phyloP scores from a whole-genome alignment of 805 yeast species.

The Tetrapisispora arboricola region DNA sequence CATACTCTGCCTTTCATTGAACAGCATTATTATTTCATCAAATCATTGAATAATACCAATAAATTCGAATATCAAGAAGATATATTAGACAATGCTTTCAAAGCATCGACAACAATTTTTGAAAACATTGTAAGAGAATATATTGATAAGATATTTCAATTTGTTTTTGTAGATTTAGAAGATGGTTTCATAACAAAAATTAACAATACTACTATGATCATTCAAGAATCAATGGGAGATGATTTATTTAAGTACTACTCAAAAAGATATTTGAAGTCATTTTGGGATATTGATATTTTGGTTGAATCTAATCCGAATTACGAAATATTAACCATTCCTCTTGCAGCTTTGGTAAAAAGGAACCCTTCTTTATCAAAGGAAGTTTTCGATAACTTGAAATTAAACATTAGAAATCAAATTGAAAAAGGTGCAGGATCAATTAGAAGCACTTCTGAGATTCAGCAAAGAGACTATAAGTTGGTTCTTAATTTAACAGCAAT shows the following conservation, averaged over 20 bases:
- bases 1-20: conserved; percentile 45
- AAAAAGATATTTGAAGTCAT: conserved; percentile 27
- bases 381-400: conserved; percentile 20
- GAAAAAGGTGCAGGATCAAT: conserved; percentile 68
- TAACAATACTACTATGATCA: conserved; percentile 36
- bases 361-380: conserved; percentile 25
- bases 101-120: conserved; percentile 64
- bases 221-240: conserved; percentile 51
- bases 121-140: conserved; percentile 46
- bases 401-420: conserved; percentile 53
- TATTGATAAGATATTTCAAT: conserved; percentile 45
- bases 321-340: conserved; percentile 57
- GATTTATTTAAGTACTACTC: conserved; percentile 41
- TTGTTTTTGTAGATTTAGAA: conserved; percentile 43
- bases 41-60: conserved; percentile 16
- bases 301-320: conserved; percentile 47
- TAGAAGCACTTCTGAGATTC: conserved; percentile 51
- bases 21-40: conserved; percentile 47
- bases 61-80: conserved; percentile 34
- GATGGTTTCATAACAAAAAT: conserved; percentile 30
- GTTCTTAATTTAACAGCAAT: conserved; percentile 60
- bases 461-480: conserved; percentile 64
- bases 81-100: conserved; percentile 40
- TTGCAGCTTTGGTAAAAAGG: conserved; percentile 60
- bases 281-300: conserved; percentile 42